Conservation (phyloP, 805 yeast genomes). For the Cyberlindnera misumaiensis region DNA sequence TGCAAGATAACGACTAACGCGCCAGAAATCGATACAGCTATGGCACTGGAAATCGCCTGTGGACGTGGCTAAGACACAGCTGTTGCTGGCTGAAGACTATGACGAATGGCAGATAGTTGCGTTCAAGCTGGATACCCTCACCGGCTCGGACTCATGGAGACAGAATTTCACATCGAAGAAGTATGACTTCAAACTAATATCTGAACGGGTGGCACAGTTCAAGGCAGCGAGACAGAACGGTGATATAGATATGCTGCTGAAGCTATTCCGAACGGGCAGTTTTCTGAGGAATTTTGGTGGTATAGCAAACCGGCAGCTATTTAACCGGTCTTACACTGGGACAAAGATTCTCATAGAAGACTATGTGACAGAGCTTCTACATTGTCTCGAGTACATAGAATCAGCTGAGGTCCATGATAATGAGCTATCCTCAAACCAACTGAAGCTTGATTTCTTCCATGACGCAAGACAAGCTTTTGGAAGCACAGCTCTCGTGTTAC, state of each 20-base stretch:
- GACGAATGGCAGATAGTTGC: slow-evolving; percentile 66
- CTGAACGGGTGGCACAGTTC: slow-evolving; percentile 61
- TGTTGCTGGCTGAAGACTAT: slow-evolving; percentile 48
- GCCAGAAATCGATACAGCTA: slow-evolving; percentile 16
- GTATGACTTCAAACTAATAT: slow-evolving; percentile 79
- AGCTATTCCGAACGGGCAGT: slow-evolving; percentile 68
- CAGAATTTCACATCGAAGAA: slow-evolving; percentile 74
- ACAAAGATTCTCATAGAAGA: slow-evolving; percentile 87
- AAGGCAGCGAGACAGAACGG: slow-evolving; percentile 48
- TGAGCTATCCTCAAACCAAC: slow-evolving; percentile 36
- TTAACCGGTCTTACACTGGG: slow-evolving; percentile 78
- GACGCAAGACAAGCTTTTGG: slow-evolving; percentile 87
- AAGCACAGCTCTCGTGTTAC: slow-evolving; percentile 80
- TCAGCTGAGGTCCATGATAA: slow-evolving; percentile 23
- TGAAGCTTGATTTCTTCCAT: slow-evolving; percentile 69
- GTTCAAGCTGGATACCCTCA: slow-evolving; percentile 39
- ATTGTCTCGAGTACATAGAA: slow-evolving; percentile 56
- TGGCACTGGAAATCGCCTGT: slow-evolving; percentile 35
- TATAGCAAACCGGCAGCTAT: slow-evolving; percentile 70
- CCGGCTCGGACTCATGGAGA: slow-evolving; percentile 62
- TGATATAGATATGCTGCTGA: slow-evolving; percentile 54
- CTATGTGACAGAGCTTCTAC: slow-evolving; percentile 69
- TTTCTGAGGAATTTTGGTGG: slow-evolving; percentile 88
- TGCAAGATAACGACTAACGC: too few species aligned
- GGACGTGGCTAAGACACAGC: slow-evolving; percentile 39